A percentile compares a stretch with the other conserved stretches of the same genome.
Evolutionary conservation across 2,329 filamentous ascomycete genomes (phyloP).

Genomic region (Fusarium pseudocircinatum): DNA sequence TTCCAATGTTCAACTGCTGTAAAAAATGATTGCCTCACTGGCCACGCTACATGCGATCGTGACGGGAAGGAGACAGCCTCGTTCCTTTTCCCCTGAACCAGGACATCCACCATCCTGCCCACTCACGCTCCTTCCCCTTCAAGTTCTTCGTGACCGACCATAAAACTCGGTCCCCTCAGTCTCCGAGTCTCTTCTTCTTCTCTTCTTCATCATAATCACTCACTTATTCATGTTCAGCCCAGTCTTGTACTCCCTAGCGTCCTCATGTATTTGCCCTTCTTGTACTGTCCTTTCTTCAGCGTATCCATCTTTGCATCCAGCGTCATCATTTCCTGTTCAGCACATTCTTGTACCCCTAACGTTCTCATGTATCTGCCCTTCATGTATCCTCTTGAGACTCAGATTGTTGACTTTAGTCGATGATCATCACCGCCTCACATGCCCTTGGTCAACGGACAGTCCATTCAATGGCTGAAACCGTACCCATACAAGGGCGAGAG

Average conservation of each 20-base stretch:
- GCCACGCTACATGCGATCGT: too few species aligned
- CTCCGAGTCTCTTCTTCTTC: background rate
- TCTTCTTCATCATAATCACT: background rate
- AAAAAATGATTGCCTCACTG: background rate
- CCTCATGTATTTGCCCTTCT: background rate
- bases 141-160: background rate
- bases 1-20: background rate
- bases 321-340: background rate
- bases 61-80: background rate
- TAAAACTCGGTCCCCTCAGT: background rate
- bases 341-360: background rate
- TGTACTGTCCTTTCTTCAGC: background rate
- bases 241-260: background rate
- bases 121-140: background rate
- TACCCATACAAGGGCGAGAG: background rate
- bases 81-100: background rate
- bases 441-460: background rate
- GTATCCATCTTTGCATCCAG: background rate
- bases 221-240: background rate
- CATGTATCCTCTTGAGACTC: conserved; percentile 9
- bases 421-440: conserved; percentile 16
- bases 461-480: background rate
- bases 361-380: background rate
- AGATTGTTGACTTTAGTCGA: conserved; percentile 12
- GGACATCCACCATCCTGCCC: background rate